Evolutionary conservation across 768 basidiomycete species (phyloP), one percentile per base, ranked within the genome.

Genomic region (Gyrodon lividus): DNA sequence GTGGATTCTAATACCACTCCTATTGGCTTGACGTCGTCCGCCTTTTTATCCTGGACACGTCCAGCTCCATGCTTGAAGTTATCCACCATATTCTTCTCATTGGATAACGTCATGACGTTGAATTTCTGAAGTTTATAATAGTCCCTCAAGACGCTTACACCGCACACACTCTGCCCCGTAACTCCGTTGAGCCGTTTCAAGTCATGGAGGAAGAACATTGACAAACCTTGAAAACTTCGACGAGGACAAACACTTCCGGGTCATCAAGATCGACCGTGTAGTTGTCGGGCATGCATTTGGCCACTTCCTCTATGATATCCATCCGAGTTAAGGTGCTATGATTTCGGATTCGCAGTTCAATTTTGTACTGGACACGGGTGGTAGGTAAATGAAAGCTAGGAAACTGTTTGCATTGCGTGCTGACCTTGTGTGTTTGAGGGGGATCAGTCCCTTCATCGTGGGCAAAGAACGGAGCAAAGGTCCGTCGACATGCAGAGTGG

Each of bases 141-240:
- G 53, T 87, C 80, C 58, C 79, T 75, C 4, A 91, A 83, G 22
- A 92, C 70, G 48, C 88, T 83, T 23, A 92, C 73, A 3, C 91
- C 87, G 57, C 88, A 91, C 0, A 87, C 73, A 55, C 82, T 83
- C 89, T 92, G 60, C n/a, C 50, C 14, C 16, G 23, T 48, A 39
- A 38, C 14, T 16, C 22, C 2, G 12, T 38, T 50, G 42, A 55
- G 50, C 37, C 14, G 23, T 46, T 8, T 17, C 19, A 10, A 5
- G 3, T 33, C 12, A 34, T 7, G 46, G 7, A 47, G 26, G 2
- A 30, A 20, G n/a, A n/a, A 48, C 31, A 13, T 31, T 13, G 16
- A 65, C 72, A 38, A 47, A 86, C 90, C 79, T 92, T 92, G 76
- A 91, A 92, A 5, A 92, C 76, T 60, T 92, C 89, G 6, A 91